These are phyloP conservation scores for Cylindrotheca fusiformis DNA, from an alignment of 108 stramenopile species.

Conservation along the genomic window DNA sequence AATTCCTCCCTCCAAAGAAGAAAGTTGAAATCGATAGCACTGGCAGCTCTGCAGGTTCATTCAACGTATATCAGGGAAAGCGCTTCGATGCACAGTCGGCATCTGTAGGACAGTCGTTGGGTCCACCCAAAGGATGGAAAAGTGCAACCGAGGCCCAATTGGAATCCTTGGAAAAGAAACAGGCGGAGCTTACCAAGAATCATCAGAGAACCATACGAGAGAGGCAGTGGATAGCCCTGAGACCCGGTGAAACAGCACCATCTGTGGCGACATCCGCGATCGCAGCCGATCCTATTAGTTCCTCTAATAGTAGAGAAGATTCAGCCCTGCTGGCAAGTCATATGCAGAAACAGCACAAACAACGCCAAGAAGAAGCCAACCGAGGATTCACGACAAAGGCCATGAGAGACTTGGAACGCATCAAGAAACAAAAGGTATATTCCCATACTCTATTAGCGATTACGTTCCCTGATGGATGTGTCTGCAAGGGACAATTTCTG, in stretches of 20 bases:
- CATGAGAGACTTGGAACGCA: slow-evolving; percentile 77
- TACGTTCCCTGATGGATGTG: slow-evolving; percentile 60
- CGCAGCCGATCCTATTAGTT: not conserved
- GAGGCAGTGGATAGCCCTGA: slow-evolving; percentile 51
- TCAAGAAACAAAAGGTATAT: slow-evolving; percentile 78
- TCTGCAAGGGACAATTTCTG: slow-evolving; percentile 55
- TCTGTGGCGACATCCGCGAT: slow-evolving; percentile 11
- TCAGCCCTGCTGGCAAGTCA: slow-evolving; percentile 15
- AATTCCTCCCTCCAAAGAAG: slow-evolving; percentile 15
- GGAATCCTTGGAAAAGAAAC: slow-evolving; percentile 15
- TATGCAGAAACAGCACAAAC: slow-evolving; percentile 39
- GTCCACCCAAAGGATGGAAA: slow-evolving; percentile 62
- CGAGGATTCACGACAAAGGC: slow-evolving; percentile 82
- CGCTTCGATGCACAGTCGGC: slow-evolving; percentile 68
- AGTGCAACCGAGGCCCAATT: slow-evolving; percentile 32
- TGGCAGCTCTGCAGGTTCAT: not conserved
- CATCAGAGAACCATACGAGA: slow-evolving; percentile 13
- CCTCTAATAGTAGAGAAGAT: not conserved
- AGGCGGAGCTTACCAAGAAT: slow-evolving; percentile 12
- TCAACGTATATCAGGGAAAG: slow-evolving; percentile 56
- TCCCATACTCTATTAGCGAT: slow-evolving; percentile 63
- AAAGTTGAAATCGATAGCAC: not conserved
- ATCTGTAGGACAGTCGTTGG: slow-evolving; percentile 53
- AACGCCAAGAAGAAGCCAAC: slow-evolving; percentile 55
- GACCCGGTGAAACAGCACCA: slow-evolving; percentile 27